A percentile compares a stretch with the other conserved stretches of the same genome.
Conservation (phyloP, 495 filamentous ascomycete species). For the Daldinia loculata region DNA sequence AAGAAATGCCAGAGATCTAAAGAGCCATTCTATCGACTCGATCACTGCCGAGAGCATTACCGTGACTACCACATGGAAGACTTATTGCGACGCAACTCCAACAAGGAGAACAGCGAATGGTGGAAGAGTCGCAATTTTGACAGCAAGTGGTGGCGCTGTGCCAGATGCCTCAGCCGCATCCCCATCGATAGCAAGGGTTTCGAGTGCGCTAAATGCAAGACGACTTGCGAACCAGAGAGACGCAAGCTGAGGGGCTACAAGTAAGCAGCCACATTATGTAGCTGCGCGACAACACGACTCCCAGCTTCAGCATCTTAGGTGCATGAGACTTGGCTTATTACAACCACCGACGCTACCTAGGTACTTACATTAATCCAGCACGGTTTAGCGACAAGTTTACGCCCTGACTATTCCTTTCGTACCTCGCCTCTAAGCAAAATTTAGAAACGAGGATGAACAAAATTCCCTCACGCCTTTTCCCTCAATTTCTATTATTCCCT, state of each 20-base stretch:
- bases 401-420: not conserved
- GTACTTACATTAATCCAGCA: not conserved
- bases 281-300: slow-evolving; percentile 15
- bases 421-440: not conserved
- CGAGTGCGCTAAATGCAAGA: slow-evolving; percentile 53
- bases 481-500: not conserved
- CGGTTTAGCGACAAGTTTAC: slow-evolving; percentile 8
- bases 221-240: slow-evolving; percentile 50
- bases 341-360: not conserved
- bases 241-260: slow-evolving; percentile 37
- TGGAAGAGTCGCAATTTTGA: slow-evolving; percentile 45
- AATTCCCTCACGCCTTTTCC: slow-evolving; percentile 6
- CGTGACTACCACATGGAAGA: slow-evolving; percentile 61
- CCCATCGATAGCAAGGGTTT: slow-evolving; percentile 46
- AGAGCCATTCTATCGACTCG: slow-evolving; percentile 52
- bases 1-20: slow-evolving; percentile 49
- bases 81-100: slow-evolving; percentile 47
- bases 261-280: slow-evolving; percentile 27
- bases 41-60: slow-evolving; percentile 61
- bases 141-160: slow-evolving; percentile 60
- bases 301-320: slow-evolving; percentile 12
- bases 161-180: slow-evolving; percentile 54
- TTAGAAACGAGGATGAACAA: not conserved
- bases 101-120: slow-evolving; percentile 30
- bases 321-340: slow-evolving; percentile 3